These are phyloP conservation scores for Suhomyces yuchorum DNA, from an alignment of 1,139 yeast species.

Conservation along the genomic window DNA sequence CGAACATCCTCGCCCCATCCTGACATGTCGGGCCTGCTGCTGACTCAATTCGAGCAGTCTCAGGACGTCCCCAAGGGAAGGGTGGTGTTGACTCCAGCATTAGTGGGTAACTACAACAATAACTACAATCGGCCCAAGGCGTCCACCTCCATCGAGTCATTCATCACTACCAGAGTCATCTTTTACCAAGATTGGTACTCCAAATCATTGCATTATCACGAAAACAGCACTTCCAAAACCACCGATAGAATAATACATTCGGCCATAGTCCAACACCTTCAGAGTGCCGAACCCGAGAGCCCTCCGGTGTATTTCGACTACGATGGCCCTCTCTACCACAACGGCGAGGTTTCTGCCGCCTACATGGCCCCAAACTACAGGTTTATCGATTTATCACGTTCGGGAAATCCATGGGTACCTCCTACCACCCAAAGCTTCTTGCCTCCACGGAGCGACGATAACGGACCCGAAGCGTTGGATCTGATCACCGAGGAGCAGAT, in stretches of 20 bases:
- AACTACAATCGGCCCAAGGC: not conserved
- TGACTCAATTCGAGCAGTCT: not conserved
- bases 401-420: conserved; percentile 1
- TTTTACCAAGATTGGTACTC: conserved; percentile 45
- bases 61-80: conserved; percentile 17
- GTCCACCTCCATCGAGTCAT: conserved; percentile 19
- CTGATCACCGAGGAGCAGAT: conserved; percentile 5
- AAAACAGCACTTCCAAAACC: conserved; percentile 11
- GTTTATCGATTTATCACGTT: conserved; percentile 12
- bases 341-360: not conserved
- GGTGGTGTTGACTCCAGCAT: conserved; percentile 23
- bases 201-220: conserved; percentile 27
- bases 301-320: conserved; percentile 30
- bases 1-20: not conserved
- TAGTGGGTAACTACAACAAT: not conserved
- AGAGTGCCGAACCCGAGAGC: conserved; percentile 12
- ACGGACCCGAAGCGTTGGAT: not conserved
- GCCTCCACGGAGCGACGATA: conserved; percentile 2
- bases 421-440: conserved; percentile 1
- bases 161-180: conserved; percentile 30
- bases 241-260: conserved; percentile 25
- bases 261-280: conserved; percentile 22
- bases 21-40: not conserved
- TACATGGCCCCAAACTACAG: conserved; percentile 1
- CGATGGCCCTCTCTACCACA: conserved; percentile 11